A percentile compares a stretch with the other conserved stretches of the same genome.
Evolutionary conservation across 495 filamentous ascomycete species (phyloP).

Genomic region (Viridothelium virens): DNA sequence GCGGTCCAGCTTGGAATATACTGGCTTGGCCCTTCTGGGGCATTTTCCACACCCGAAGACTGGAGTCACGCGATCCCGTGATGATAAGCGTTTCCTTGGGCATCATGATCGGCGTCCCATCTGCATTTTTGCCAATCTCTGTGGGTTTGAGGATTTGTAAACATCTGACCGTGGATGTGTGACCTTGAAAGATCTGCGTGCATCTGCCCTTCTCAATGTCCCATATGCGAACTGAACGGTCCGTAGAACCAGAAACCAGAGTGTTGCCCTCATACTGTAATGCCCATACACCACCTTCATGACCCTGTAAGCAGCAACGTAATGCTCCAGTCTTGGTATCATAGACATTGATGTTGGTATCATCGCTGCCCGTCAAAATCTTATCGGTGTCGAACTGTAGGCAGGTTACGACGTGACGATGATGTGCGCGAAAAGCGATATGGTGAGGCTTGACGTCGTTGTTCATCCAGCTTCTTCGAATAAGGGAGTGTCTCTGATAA

Average conservation of each 20-base stretch:
- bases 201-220: slow-evolving; percentile 87
- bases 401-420: slow-evolving; percentile 93
- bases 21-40: slow-evolving; percentile 67
- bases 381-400: slow-evolving; percentile 97
- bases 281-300: slow-evolving; percentile 97
- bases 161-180: slow-evolving; percentile 95
- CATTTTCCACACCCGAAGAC: slow-evolving; percentile 89
- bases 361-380: slow-evolving; percentile 94
- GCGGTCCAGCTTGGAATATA: slow-evolving; percentile 68
- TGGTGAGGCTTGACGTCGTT: slow-evolving; percentile 81
- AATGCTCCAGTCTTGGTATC: slow-evolving; percentile 90
- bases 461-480: slow-evolving; percentile 83
- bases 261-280: slow-evolving; percentile 93
- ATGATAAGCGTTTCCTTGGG: slow-evolving; percentile 91
- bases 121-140: slow-evolving; percentile 58
- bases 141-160: slow-evolving; percentile 88
- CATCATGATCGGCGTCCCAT: slow-evolving; percentile 78
- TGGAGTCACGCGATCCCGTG: slow-evolving; percentile 92
- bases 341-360: slow-evolving; percentile 97
- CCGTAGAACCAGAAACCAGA: slow-evolving; percentile 91
- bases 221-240: slow-evolving; percentile 94
- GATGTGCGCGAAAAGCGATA: slow-evolving; percentile 91
- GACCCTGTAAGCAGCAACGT: slow-evolving; percentile 73
- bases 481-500: slow-evolving; percentile 83
- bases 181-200: slow-evolving; percentile 92